A percentile compares a stretch with the other conserved stretches of the same genome.
These are phyloP conservation scores for Wickerhamomyces hampshirensis DNA, from an alignment of 805 yeast genomes.

Conservation along the genomic window DNA sequence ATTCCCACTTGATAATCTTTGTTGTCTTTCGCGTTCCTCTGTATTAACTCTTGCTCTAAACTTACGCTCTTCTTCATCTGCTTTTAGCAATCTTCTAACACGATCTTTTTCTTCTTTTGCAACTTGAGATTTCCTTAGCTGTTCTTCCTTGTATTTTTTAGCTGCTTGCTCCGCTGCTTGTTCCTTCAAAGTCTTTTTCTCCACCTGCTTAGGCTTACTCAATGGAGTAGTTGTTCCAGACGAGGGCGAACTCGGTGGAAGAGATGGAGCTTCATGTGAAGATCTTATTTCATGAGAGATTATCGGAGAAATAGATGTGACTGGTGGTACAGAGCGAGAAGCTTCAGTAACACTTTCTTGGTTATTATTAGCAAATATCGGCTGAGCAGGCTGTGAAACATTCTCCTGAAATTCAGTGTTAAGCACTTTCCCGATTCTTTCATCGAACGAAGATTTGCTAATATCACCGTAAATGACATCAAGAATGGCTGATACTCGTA, in stretches of 20 bases:
- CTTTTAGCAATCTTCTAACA: slow-evolving; percentile 44
- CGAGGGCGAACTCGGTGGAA: slow-evolving; percentile 11
- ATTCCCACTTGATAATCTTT: slow-evolving; percentile 18
- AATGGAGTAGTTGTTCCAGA: slow-evolving; percentile 6
- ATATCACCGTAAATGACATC: slow-evolving; percentile 36
- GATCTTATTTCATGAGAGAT: too few relatives aligned
- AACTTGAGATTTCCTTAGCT: slow-evolving; percentile 28
- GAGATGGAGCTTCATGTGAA: slow-evolving; percentile 6
- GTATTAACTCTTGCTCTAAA: slow-evolving; percentile 16
- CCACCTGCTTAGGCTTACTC: slow-evolving; percentile 1
- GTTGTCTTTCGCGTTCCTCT: slow-evolving; percentile 15
- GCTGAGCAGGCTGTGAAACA: slow-evolving; percentile 1
- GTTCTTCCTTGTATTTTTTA: slow-evolving; percentile 33
- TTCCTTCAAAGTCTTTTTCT: slow-evolving; percentile 32
- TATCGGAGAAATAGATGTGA: slow-evolving; percentile 4
- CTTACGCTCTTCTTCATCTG: slow-evolving; percentile 47
- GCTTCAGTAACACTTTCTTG: background rate
- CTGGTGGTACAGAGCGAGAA: slow-evolving; percentile 6
- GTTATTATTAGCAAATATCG: background rate
- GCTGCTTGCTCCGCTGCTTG: slow-evolving; percentile 37
- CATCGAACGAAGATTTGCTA: slow-evolving; percentile 24
- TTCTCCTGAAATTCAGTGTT: slow-evolving; percentile 4
- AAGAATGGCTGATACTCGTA: slow-evolving; percentile 43
- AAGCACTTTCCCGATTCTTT: slow-evolving; percentile 20
- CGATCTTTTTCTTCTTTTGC: slow-evolving; percentile 51